These are phyloP conservation scores for Globisporangium parvum DNA, from an alignment of 352 stramenopile genomes.

Conservation along the genomic window DNA sequence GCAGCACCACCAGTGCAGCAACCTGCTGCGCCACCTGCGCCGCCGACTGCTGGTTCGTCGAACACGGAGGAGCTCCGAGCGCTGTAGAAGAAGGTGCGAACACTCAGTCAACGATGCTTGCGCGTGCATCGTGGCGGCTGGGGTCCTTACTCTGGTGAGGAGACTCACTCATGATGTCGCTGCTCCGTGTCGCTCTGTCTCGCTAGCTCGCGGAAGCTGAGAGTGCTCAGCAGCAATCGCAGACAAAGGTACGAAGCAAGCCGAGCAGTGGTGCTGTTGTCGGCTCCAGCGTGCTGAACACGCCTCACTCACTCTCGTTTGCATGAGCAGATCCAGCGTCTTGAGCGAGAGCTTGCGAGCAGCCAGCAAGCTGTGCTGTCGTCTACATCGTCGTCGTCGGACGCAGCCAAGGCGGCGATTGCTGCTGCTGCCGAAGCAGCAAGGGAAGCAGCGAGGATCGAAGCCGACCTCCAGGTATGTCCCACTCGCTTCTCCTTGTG, in stretches of 20 bases:
- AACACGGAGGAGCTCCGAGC: constrained; percentile 35
- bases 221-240: constrained; percentile 20
- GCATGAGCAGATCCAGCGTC: constrained; percentile 37
- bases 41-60: constrained; percentile 9
- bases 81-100: constrained; percentile 53
- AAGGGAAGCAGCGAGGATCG: constrained; percentile 23
- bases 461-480: constrained; percentile 33
- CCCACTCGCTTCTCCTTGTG: not conserved
- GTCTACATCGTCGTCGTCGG: constrained; percentile 18
- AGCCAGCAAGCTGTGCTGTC: constrained; percentile 17
- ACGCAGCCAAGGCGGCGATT: constrained; percentile 20
- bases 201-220: constrained; percentile 35
- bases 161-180: not conserved
- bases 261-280: not conserved
- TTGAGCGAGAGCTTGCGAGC: constrained; percentile 49
- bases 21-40: constrained; percentile 12
- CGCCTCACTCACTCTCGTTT: not conserved
- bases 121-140: not conserved
- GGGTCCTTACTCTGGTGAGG: no score
- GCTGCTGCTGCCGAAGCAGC: constrained; percentile 5
- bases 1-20: constrained; percentile 10
- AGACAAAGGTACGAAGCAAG: constrained; percentile 40
- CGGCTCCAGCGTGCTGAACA: no score
- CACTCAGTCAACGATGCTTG: no score
- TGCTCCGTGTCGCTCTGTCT: constrained; percentile 19